Percentiles rank a stretch among this genome's conserved stretches.
phyloP scores from a whole-genome alignment of 257 asterid species.

The Scutellaria baicalensis region DNA sequence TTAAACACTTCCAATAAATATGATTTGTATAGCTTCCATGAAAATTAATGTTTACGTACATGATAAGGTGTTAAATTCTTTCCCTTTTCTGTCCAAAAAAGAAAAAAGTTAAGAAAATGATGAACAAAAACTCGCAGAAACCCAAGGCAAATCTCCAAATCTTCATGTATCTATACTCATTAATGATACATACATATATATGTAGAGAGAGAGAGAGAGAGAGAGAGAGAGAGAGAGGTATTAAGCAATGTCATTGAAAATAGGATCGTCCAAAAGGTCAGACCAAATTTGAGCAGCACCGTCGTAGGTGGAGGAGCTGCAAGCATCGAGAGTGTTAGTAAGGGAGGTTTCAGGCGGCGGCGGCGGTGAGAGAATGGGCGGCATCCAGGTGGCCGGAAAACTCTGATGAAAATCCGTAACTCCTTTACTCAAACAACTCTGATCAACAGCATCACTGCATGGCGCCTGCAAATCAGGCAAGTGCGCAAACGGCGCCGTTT shows the following conservation, averaged over 20 bases:
- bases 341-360: conserved; percentile 14
- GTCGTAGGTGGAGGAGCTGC: conserved; percentile 48
- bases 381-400: conserved; percentile 35
- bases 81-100: not conserved
- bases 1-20: too few relatives aligned
- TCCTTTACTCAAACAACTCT: conserved; percentile 3
- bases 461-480: conserved; percentile 57
- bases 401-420: not conserved
- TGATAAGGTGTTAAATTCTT: not conserved
- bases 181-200: not conserved
- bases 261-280: conserved; percentile 57
- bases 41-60: conserved; percentile 11
- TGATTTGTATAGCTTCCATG: not conserved
- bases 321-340: conserved; percentile 26
- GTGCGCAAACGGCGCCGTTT: conserved; percentile 36
- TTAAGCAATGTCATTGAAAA: conserved; percentile 50
- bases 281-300: conserved; percentile 61
- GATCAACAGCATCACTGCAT: conserved; percentile 21
- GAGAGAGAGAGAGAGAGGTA: not conserved
- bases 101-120: not conserved
- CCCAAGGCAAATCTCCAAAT: conserved; percentile 18
- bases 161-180: not conserved
- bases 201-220: too few relatives aligned
- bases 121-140: conserved; percentile 16
- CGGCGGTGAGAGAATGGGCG: conserved; percentile 10